Evolutionary conservation across 1,284 basidiomycete species (phyloP), one percentile per base, ranked within the genome.

Genomic region (Ustilago curta): DNA sequence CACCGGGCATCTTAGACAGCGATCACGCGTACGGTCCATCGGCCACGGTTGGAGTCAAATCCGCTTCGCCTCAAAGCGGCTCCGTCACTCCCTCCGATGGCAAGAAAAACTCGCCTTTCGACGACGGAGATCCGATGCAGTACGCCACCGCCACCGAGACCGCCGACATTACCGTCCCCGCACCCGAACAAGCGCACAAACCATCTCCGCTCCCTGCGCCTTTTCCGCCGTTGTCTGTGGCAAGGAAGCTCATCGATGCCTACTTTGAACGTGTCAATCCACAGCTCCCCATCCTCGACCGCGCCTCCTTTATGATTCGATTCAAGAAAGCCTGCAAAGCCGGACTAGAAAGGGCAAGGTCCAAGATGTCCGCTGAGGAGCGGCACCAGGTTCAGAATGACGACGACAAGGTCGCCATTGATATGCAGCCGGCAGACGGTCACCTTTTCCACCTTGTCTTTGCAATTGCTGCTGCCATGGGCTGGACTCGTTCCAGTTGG

Each of bases 401-500:
- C 12, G 65, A 76, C 27, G 69, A 76, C 44, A 53, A 60, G 61
- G 6, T 76, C 16, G 56, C 59, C 19, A 71, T 76, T 56, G 69
- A 76, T n/a, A 42, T 70, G 48, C 69, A 72, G 44, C 65, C 73
- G 21, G 73, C 73, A 14, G 73, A 76, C 31, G 73, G 73, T 7
- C 73, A 76, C 27, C 73, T 76, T 25, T 76, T 76, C 35, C 73
- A 76, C n/a, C 73, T 76, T 4, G 69, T 76, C 16, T 71, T 76
- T 45, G 69, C 73, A 29, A 76, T 76, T 39, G 73, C 73, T 11
- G 68, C 73, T 9, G 73, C 73, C 12, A 76, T 76, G 69, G 65
- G 69, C 39, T 71, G 69, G 73, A 69, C 65, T 4, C 65, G 65
- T 29, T 69, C 73, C 3, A 68, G 55, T 40, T 76, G 61, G 64